Percentiles rank a stretch among this genome's conserved stretches.
phyloP scores from a whole-genome alignment of 148 eudicot genomes.

The Silene uniflora region DNA sequence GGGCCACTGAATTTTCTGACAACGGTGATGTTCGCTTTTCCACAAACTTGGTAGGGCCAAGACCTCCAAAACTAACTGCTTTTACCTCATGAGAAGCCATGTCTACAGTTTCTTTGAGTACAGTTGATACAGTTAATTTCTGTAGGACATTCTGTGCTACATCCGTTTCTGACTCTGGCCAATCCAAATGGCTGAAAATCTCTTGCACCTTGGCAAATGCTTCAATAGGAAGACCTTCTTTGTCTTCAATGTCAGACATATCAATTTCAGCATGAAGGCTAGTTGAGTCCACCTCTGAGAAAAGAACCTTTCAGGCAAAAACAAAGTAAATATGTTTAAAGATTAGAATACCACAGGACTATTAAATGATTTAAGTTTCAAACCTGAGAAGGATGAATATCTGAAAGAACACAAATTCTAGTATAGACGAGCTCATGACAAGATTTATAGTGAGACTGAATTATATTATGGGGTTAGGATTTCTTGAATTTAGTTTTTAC shows the following conservation, averaged over 20 bases:
- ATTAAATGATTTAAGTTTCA: not conserved
- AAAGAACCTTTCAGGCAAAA: slow-evolving; percentile 48
- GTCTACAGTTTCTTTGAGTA: slow-evolving; percentile 39
- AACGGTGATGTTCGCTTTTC: slow-evolving; percentile 14
- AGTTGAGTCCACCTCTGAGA: slow-evolving; percentile 67
- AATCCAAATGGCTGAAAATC: slow-evolving; percentile 60
- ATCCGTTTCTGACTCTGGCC: slow-evolving; percentile 47
- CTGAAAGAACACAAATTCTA: not conserved
- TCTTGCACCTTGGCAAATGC: slow-evolving; percentile 71
- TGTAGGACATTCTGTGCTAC: slow-evolving; percentile 39
- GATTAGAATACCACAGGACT: slow-evolving; percentile 1
- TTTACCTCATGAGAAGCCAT: slow-evolving; percentile 24
- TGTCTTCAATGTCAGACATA: slow-evolving; percentile 40
- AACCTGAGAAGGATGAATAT: not conserved
- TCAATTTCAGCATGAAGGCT: slow-evolving; percentile 32
- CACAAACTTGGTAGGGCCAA: slow-evolving; percentile 21
- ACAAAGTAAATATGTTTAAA: slow-evolving; percentile 1
- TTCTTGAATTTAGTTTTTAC: not conserved
- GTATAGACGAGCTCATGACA: not conserved
- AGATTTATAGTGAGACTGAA: not conserved
- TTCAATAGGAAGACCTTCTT: slow-evolving; percentile 68
- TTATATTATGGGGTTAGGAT: not conserved
- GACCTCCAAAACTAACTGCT: slow-evolving; percentile 24
- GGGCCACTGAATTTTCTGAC: slow-evolving; percentile 9
- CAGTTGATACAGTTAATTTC: slow-evolving; percentile 36